Percentiles rank a stretch among this genome's conserved stretches.
phyloP scores from a whole-genome alignment of 306 rosid species.

The Carpinus fangiana region DNA sequence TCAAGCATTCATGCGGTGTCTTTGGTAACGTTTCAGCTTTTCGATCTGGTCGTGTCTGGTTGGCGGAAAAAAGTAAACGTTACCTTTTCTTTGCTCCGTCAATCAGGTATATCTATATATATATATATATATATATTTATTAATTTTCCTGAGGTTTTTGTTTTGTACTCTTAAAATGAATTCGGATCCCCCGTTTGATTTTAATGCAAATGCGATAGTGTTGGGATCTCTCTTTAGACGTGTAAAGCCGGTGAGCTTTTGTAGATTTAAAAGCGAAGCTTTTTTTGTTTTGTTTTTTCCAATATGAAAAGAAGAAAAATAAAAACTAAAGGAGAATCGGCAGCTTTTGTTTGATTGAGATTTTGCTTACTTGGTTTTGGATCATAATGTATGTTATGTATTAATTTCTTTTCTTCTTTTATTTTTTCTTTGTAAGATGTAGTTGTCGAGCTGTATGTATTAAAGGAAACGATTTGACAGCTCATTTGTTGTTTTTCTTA shows the following conservation, averaged over 20 bases:
- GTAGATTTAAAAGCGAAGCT: not conserved
- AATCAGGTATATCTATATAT: conserved; percentile 22
- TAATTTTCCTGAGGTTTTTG: not conserved
- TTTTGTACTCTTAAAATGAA: not conserved
- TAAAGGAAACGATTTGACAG: conserved; percentile 33
- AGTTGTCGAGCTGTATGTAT: not conserved
- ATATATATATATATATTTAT: not conserved
- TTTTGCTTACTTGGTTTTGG: not conserved
- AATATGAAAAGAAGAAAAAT: not conserved
- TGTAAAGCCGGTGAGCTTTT: not conserved
- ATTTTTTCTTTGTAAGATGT: not conserved
- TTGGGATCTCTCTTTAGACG: not conserved
- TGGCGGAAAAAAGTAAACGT: conserved; percentile 7
- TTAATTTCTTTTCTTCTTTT: not conserved
- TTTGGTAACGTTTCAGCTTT: not conserved
- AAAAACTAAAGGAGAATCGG: not conserved
- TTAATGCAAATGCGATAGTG: not conserved
- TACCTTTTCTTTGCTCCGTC: conserved; percentile 3
- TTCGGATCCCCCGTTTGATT: not conserved
- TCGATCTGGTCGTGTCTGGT: conserved; percentile 21
- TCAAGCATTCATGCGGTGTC: no score
- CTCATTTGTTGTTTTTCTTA: conserved; percentile 16
- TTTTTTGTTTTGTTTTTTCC: not conserved
- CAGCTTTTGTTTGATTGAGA: not conserved
- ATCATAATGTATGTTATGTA: not conserved